Base-by-base conservation (phyloP, 1,284 basidiomycete genomes). In the Cryptococcus sp. region DNA sequence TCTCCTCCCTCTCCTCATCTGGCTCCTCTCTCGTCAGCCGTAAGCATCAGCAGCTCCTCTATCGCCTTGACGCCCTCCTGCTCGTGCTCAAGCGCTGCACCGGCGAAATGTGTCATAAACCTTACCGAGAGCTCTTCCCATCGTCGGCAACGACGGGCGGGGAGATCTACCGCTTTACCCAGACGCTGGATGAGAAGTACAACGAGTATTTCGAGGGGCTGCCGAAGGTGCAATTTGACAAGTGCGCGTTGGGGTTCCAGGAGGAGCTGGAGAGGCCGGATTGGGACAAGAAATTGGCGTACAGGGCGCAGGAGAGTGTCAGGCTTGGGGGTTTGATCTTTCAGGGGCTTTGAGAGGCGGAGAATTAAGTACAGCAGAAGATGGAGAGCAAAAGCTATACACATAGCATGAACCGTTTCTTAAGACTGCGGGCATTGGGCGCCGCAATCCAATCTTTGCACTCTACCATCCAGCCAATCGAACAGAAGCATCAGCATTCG, bases 41-140 rank as follows among this genome's bases (percentile, higher is more conserved):
- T 9, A 18, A 50, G 16, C 44, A 55, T 7, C 55, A 61, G 45
- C 51, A 52, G 9, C 53, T 66, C 0, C 56, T 61, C 2, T 20
- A 64, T 46, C 67, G 73, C 6, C 60, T 73, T 20, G 73, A 75
- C 46, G 73, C 65, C 0, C 59, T 75, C 43, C 49, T 67, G 11
- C 65, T 75, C n/a, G 68, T 70, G 4, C 64, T 75, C 37, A 73
- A 73, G 60, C 66, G 59, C 1, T 75, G 73, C 56, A n/a, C 37
- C 11, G 73, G 66, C n/a, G 53, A 61, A 4, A 50, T 47, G 1
- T 75, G 73, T 56, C 52, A 57, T n/a, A 20, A 60, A 4, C 69
- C 70, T 0, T 75, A 66, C 61, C n/a, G 33, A 8, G 35, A 54
- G 8, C 46, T 75, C 23, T 68, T 71, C 59, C 69, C 68, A 2